These are phyloP conservation scores for Phytomonas francai DNA, from an alignment of 208 protist genomes.

Conservation along the genomic window DNA sequence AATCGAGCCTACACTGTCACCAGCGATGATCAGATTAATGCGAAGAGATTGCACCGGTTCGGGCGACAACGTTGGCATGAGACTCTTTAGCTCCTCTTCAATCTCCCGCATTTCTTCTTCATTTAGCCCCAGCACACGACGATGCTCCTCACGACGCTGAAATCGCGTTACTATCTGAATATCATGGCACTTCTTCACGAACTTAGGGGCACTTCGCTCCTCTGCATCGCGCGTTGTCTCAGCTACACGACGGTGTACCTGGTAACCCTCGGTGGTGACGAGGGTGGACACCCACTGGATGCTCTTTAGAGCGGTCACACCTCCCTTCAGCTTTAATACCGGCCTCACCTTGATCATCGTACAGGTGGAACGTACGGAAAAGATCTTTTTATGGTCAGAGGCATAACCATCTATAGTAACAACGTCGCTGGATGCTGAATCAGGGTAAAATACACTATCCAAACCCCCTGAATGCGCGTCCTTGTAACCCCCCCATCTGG, in stretches of 20 bases:
- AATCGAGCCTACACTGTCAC: constrained; percentile 64
- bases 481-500: neutral
- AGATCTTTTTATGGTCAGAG: constrained; percentile 17
- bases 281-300: constrained; percentile 74
- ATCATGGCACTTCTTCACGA: constrained; percentile 4
- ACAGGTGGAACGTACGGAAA: constrained; percentile 52
- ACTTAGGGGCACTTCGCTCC: constrained; percentile 11
- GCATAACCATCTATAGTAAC: constrained; percentile 50
- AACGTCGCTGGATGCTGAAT: constrained; percentile 28
- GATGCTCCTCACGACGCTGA: constrained; percentile 69
- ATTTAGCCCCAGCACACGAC: constrained; percentile 37
- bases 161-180: constrained; percentile 59
- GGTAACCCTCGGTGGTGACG: constrained; percentile 45
- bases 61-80: constrained; percentile 57
- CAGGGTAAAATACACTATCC: neutral
- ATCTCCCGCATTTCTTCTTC: constrained; percentile 76
- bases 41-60: constrained; percentile 61
- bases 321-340: constrained; percentile 75
- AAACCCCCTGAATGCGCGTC: constrained; percentile 1
- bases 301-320: constrained; percentile 56
- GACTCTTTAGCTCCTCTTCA: constrained; percentile 46
- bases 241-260: constrained; percentile 4
- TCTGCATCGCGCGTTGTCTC: constrained; percentile 6
- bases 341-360: constrained; percentile 67
- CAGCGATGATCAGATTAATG: constrained; percentile 73